These are phyloP conservation scores for Mycena rosella DNA, from an alignment of 768 basidiomycete species.

Conservation along the genomic window DNA sequence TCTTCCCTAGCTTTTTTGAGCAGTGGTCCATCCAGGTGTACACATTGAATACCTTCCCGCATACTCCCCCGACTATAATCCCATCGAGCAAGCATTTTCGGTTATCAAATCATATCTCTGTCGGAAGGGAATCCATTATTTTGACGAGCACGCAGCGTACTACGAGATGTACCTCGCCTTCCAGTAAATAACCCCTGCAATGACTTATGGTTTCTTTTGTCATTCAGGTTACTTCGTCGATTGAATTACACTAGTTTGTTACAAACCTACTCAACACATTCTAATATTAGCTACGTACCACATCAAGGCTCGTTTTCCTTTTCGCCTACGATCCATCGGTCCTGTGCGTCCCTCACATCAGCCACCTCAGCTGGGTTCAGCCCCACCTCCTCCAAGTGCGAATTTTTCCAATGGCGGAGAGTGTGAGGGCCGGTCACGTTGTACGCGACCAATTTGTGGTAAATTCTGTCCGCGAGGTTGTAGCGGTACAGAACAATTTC, in stretches of 20 bases:
- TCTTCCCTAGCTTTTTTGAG: background rate
- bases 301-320: background rate
- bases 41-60: background rate
- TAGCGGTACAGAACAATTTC: background rate
- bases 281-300: background rate
- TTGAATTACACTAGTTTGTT: background rate
- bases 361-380: background rate
- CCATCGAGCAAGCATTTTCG: background rate
- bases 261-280: background rate
- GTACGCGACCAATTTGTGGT: background rate
- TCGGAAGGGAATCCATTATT: background rate
- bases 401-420: background rate
- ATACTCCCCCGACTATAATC: background rate
- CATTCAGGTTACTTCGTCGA: background rate
- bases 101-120: background rate
- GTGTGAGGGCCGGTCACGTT: background rate
- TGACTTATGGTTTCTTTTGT: background rate
- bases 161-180: background rate
- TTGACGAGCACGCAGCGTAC: background rate
- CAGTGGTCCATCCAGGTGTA: background rate
- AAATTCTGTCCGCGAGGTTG: background rate
- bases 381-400: background rate
- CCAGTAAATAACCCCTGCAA: background rate
- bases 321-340: background rate
- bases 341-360: background rate